Evolutionary conservation across 768 basidiomycete species (phyloP), one percentile per base, ranked within the genome.

Genomic region (Tricholomella constricta): DNA sequence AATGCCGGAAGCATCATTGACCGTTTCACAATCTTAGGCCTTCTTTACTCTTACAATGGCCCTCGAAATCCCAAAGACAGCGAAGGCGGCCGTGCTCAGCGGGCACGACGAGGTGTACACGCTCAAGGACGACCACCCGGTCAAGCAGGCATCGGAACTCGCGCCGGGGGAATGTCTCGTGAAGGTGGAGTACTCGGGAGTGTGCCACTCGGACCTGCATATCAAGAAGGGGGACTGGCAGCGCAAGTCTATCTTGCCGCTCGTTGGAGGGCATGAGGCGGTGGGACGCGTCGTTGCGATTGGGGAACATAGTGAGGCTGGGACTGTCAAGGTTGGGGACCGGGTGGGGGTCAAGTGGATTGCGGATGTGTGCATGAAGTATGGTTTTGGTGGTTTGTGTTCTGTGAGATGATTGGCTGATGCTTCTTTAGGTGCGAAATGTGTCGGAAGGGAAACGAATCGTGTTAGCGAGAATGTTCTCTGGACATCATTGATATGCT

Each of bases 341-440:
- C 75, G 86, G 9, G 89, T 91, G 32, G 91, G 91, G 3, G 74
- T 91, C 68, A 92, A 92, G 66, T 88, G 86, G 85, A 70, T 84
- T 72, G 63, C 66, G 0, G 68, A 66, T 38, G 66, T 69, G 0
- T 77, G 76, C 49, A 58, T 72, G 50, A 72, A 66, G 73, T 76
- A 45, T n/a, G 62, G 57, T 9, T 40, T 27, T 32, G 22, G 29
- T 17, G 14, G 12, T 41, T 14, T 48, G n/a, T 19, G 2, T 15
- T 7, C 6, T 26, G 12, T 3, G 17, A 15, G 8, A 26, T 14
- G 32, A 10, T 25, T 19, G 20, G 29, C n/a, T 51, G 14, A 32
- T 2, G 14, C 20, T 42, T 45, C 31, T n/a, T 27, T 23, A 78
- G 75, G 41, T 93, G 89, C 63, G 85, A 89, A 65, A 80, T 79